phyloP scores from a whole-genome alignment of 2,329 filamentous ascomycete species.

The Claviceps cyperi region DNA sequence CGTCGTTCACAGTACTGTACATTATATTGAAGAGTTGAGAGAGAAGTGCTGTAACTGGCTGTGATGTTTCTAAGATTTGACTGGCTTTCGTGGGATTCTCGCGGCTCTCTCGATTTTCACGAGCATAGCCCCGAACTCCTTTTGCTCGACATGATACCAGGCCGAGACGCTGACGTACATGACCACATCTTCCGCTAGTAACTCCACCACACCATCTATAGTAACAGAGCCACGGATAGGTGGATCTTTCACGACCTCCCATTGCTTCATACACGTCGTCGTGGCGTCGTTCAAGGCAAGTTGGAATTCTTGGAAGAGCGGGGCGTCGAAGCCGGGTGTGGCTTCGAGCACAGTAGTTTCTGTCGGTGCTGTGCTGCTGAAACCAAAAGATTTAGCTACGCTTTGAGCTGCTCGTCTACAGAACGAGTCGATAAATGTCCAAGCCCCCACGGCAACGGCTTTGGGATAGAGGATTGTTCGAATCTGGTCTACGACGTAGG shows the following conservation, averaged over 20 bases:
- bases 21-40: background rate
- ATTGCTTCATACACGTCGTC: constrained; percentile 28
- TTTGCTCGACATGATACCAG: constrained; percentile 42
- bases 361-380: constrained; percentile 14
- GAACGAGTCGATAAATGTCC: constrained; percentile 36
- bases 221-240: constrained; percentile 37
- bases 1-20: background rate
- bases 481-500: constrained; percentile 28
- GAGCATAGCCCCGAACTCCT: constrained; percentile 24
- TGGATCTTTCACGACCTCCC: constrained; percentile 26
- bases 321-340: constrained; percentile 13
- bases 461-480: constrained; percentile 39
- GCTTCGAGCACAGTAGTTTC: constrained; percentile 15
- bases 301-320: constrained; percentile 21
- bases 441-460: constrained; percentile 34
- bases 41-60: background rate
- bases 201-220: constrained; percentile 39
- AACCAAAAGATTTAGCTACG: constrained; percentile 31
- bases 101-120: no score
- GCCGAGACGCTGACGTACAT: constrained; percentile 36
- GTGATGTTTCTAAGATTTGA: constrained; percentile 12
- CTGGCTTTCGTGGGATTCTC: constrained; percentile 21
- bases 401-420: constrained; percentile 29
- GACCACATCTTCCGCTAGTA: constrained; percentile 30
- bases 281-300: constrained; percentile 19